Evolutionary conservation across 495 filamentous ascomycete species (phyloP).

Genomic region (Neurospora tetrasperma): DNA sequence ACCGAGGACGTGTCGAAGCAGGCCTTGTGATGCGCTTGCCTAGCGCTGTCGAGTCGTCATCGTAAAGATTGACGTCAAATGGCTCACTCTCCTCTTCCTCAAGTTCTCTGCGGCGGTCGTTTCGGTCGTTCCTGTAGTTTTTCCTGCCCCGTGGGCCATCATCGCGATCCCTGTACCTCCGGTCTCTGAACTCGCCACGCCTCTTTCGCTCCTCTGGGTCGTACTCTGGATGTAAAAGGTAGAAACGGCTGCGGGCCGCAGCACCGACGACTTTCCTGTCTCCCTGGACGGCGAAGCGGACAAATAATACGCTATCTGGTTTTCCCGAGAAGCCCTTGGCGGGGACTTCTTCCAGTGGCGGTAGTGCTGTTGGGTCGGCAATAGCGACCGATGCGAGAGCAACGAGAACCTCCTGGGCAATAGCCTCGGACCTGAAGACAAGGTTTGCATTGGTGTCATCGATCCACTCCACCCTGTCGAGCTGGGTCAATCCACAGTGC

Average conservation of each 20-base stretch:
- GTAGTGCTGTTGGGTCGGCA: conserved; percentile 34
- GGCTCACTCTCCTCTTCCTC: conserved; percentile 39
- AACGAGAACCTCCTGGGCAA: conserved; percentile 61
- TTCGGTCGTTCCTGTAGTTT: conserved; percentile 42
- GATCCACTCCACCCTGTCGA: conserved; percentile 78
- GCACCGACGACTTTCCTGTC: conserved; percentile 75
- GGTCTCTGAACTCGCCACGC: conserved; percentile 26
- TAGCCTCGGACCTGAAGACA: conserved; percentile 55
- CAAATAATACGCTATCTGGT: conserved; percentile 57
- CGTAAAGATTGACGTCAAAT: conserved; percentile 70
- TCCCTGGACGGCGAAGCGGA: conserved; percentile 60
- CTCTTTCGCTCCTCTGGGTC: conserved; percentile 67
- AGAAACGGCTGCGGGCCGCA: conserved; percentile 74
- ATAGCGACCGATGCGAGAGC: conserved; percentile 43
- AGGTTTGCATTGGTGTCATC: conserved; percentile 87
- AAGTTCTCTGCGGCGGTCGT: conserved; percentile 44
- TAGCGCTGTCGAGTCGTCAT: conserved; percentile 45
- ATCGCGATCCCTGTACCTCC: conserved; percentile 46
- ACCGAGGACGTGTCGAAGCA: conserved; percentile 3
- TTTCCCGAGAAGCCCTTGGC: conserved; percentile 56
- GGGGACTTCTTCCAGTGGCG: conserved; percentile 39
- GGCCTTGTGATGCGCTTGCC: conserved; percentile 19
- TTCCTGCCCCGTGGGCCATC: conserved; percentile 27
- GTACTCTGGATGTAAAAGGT: conserved; percentile 79
- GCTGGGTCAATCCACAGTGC: conserved; percentile 45